These are phyloP conservation scores for Cercophora scortea DNA, from an alignment of 495 filamentous ascomycete species.

Conservation along the genomic window DNA sequence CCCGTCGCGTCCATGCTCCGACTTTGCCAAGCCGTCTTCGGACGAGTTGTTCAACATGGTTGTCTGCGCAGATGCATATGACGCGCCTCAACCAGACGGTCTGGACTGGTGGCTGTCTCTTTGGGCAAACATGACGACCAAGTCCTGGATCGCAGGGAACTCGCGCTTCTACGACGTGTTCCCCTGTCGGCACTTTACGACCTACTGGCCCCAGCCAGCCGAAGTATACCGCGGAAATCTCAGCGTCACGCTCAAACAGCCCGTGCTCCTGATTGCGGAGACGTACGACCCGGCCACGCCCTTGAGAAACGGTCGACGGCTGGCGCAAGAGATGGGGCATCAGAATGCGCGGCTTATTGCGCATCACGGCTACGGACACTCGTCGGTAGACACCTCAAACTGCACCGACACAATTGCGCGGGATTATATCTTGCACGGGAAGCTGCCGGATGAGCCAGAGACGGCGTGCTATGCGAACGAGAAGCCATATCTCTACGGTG, in stretches of 20 bases:
- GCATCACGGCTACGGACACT: conserved; percentile 42
- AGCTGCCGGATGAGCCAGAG: conserved; percentile 27
- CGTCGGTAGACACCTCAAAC: conserved; percentile 27
- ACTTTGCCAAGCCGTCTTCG: conserved; percentile 13
- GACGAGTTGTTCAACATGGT: conserved; percentile 32
- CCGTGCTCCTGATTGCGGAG: conserved; percentile 37
- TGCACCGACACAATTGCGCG: conserved; percentile 34
- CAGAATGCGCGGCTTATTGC: conserved; percentile 33
- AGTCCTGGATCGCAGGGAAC: conserved; percentile 38
- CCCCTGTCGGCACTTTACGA: conserved; percentile 33
- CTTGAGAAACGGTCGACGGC: conserved; percentile 34
- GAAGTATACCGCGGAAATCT: conserved; percentile 38
- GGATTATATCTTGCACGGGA: conserved; percentile 29
- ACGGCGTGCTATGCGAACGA: conserved; percentile 34
- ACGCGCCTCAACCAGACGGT: conserved; percentile 30
- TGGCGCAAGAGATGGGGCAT: conserved; percentile 32
- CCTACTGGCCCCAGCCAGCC: conserved; percentile 34
- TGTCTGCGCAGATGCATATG: conserved; percentile 36
- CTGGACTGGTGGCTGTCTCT: conserved; percentile 35
- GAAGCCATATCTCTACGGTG: conserved; percentile 35
- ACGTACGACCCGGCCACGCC: conserved; percentile 41
- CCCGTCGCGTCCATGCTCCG: conserved; percentile 22
- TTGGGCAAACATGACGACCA: conserved; percentile 35
- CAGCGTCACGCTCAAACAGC: conserved; percentile 31
- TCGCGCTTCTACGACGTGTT: conserved; percentile 33